phyloP scores from a whole-genome alignment of 2,329 filamentous ascomycete genomes.

The Alternaria sp. region DNA sequence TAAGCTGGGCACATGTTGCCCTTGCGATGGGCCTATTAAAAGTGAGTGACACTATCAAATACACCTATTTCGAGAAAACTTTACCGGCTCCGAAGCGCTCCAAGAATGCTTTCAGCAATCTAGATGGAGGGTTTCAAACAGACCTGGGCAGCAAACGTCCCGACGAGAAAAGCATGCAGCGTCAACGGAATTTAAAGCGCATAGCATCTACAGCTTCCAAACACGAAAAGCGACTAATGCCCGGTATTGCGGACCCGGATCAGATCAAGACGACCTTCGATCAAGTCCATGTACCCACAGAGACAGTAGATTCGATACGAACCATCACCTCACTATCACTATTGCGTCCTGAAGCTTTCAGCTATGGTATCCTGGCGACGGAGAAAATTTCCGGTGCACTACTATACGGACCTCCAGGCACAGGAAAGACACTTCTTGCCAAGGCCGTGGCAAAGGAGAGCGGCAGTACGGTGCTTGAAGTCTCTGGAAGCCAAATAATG shows the following conservation, averaged over 20 bases:
- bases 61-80: conserved; percentile 43
- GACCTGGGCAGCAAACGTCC: conserved; percentile 19
- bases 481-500: conserved; percentile 89
- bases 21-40: conserved; percentile 55
- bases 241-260: conserved; percentile 80
- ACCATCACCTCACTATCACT: conserved; percentile 88
- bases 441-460: conserved; percentile 72
- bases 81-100: conserved; percentile 19
- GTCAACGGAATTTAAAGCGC: conserved; percentile 63
- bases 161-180: conserved; percentile 33
- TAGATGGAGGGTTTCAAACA: conserved; percentile 10
- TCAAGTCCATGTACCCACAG: conserved; percentile 81
- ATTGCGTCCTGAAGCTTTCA: conserved; percentile 90
- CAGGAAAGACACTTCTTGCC: conserved; percentile 71
- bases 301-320: conserved; percentile 87
- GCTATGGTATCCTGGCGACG: conserved; percentile 88
- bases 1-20: conserved; percentile 54
- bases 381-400: conserved; percentile 91
- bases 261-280: conserved; percentile 87
- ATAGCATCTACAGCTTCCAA: conserved; percentile 60
- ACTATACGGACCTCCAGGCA: conserved; percentile 82
- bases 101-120: conserved; percentile 11
- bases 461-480: conserved; percentile 77
- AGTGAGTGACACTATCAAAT: conserved; percentile 60
- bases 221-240: conserved; percentile 83